Base-by-base conservation (phyloP, 2,329 filamentous ascomycete species). In the Stromatinia cepivora region DNA sequence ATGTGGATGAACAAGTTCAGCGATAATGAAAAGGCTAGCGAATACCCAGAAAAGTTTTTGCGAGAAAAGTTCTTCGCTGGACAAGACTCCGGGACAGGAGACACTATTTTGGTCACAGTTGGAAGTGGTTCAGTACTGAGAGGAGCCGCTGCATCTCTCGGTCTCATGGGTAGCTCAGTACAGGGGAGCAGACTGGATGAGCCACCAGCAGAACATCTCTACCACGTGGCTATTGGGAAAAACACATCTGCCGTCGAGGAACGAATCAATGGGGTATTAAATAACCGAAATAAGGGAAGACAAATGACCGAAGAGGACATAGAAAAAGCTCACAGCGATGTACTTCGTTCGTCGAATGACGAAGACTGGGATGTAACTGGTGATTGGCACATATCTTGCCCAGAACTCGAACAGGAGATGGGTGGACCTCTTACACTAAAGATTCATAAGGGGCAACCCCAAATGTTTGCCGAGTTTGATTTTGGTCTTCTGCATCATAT, bases 371-470 rank as follows among this genome's bases (percentile, higher is more conserved):
- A 59, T 10, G 36, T 59, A 5, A 59, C 56, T 59, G 56, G 56
- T 20, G 56, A 59, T 45, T 59, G 56, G 56, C 56, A 59, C 28
- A 31, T 59, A 20, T 59, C 57, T 2, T 59, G 39, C 57, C 39
- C 39, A 8, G n/a, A 45, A 17, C 10, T 45, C n/a, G 39, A 59
- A 45, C 13, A 59, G 17, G n/a, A 59, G 2, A 45, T 59, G 17
- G 57, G 5, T 10, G 25, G n/a, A 20, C 39, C 57, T 4, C n/a
- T 59, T 8, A 45, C 15, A 3, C n/a, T 59, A 1, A 45, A 20
- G 8, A 59, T 59, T 28, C 45, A 31, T 20, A 42, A 45, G 4
- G 57, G 39, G 8, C 39, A 59, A 59, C 11, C 0, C 25, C 39
- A 45, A 31, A 22, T 59, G 15, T 59, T 45, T 59, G 57, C n/a